Evolutionary conservation across 2,329 filamentous ascomycete species (phyloP), one percentile per base, ranked within the genome.

Genomic region (Aureobasidium leucospermi): DNA sequence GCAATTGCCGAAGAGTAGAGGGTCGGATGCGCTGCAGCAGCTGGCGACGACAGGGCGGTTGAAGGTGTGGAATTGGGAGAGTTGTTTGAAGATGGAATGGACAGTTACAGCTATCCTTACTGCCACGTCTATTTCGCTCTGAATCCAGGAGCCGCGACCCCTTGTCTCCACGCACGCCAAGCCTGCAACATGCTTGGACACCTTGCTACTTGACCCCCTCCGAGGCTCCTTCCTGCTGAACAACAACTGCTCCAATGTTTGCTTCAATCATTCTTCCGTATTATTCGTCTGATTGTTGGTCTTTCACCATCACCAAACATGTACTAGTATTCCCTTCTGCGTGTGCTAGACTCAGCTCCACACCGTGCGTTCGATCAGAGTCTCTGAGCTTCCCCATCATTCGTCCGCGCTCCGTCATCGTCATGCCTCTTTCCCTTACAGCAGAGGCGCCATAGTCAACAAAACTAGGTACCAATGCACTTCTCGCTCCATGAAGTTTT

Each of bases 121-220:
- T 59, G 46, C 57, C 46, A 51, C 57, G 57, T 45, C 46, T 55
- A 32, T 60, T 46, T 55, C 47, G 58, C 49, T 28, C 52, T 57
- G 52, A 57, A 57, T 57, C 52, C 52, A 41, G 45, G 52, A 56
- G 49, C 52, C 29, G 52, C 52, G 52, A 23, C 52, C 48, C 48
- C 55, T 43, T 43, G 43, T 32, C 36, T 31, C 51, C 46, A 11
- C 45, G 32, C 45, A 28, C 38, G 52, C 39, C 52, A 45, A 46
- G 48, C 48, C 48, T 16, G n/a, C 49, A 23, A 23, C 29, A 29
- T 43, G 28, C 29, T 43, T 42, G 38, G 28, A 3, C 38, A 28
- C 5, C 51, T 19, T 34, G 16, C 28, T 19, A 16, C 39, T 29
- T 11, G 10, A 16, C 29, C 34, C 29, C 15, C 28, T 42, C 34